Evolutionary conservation across 2,329 filamentous ascomycete genomes (phyloP), one percentile per base, ranked within the genome.

Genomic region (Cytospora piceicola): DNA sequence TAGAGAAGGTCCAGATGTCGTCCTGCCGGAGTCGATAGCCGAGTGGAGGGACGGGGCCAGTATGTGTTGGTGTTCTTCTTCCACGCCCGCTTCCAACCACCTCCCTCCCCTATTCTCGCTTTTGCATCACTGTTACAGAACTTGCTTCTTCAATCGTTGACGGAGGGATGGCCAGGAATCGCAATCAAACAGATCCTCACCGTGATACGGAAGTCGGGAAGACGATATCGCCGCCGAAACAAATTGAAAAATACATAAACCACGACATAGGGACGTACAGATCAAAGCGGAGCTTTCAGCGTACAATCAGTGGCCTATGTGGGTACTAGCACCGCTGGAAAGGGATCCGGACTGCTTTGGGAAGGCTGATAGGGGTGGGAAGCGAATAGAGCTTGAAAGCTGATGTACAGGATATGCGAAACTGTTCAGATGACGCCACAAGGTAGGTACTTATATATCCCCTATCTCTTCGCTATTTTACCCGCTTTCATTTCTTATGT

Each of bases 101-200:
- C 14, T 24, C 11, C 30, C 24, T 15, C 15, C 3, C 20, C 12
- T 1, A n/a, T 4, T 14, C 6, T 2, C 4, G 3, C 14, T 4
- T 17, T 17, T 4, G 7, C 1, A 15, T 3, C 2, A 6, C 17
- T 27, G 15, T 8, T 24, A 27, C 7, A 4, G n/a, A n/a, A 15
- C 20, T 52, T 57, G 5, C 46, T 42, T 12, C 22, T 46, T 34
- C 20, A 24, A 24, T 5, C n/a, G 46, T 49, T 49, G 11, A 49
- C 46, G 11, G 24, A 7, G n/a, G 3, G 0, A 3, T 32, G 1
- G 15, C 17, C 24, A 60, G 56, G 62, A 83, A 80, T 86, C 58
- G 78, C 81, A 9, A 70, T 86, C 54, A 81, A 84, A 71, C 81
- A 84, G 74, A 80, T 86, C 71, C 85, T 86, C 83, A 74, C 76